Base-by-base conservation (phyloP, 2,329 filamentous ascomycete species). In the Fusarium sp. region DNA sequence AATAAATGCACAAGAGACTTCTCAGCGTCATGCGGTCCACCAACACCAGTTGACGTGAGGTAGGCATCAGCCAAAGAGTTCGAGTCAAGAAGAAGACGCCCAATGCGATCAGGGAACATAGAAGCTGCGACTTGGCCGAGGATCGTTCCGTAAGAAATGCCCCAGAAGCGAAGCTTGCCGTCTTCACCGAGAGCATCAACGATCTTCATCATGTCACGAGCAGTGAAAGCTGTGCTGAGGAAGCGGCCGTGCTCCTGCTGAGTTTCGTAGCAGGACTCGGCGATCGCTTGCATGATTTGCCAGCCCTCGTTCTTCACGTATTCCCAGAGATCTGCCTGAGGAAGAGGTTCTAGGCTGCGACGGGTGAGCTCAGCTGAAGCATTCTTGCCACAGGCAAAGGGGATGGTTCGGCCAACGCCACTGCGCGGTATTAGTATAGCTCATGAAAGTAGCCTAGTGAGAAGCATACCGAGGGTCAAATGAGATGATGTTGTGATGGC, bases 121-220 rank as follows among this genome's bases (percentile, higher is more conserved):
- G 76, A 57, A 0, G 76, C 74, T 6, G 64, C 64, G 7, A 72
- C 66, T 27, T 73, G 68, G 0, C 75, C 76, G 0, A 78, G 54
- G 4, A 74, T 57, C 6, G 74, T 77, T 2, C 76, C 74, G 27
- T 77, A 76, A 1, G 75, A 76, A 7, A 68, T 64, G 10, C 82
- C 82, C 79, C 78, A 83, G 61, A 78, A 83, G 36, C 79, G 70
- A 11, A 83, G 56, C 58, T 79, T 54, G 4, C 80, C 78, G 55
- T 81, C 81, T 46, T 80, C 79, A 5, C 70, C 78, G 4, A 83
- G 78, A 7, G 79, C 79, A 60, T 84, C 82, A 2, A 81, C 81
- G 20, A 85, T 80, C 29, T 73, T 61, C 65, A 84, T 80, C 75
- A 84, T 77, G 62, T 84, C 83, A 39, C 82, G 77, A 18, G 81